Evolutionary conservation across 371 early-diverging fungal genomes (phyloP).

Genomic region (Globomyces sp.): DNA sequence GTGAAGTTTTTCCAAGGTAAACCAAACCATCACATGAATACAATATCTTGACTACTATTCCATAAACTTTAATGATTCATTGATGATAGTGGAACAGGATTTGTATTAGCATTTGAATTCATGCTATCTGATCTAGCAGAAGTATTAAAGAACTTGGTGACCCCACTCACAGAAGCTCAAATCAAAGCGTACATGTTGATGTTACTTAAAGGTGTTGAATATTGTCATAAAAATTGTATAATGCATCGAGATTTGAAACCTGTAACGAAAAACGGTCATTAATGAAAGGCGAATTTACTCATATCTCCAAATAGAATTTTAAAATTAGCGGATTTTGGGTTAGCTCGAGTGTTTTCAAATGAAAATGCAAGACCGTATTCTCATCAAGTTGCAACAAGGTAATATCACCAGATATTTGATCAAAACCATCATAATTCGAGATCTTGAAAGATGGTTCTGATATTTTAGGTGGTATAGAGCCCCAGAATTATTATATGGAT

Average conservation of each 20-base stretch:
- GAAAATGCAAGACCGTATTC: slow-evolving; percentile 38
- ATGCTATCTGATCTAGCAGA: slow-evolving; percentile 47
- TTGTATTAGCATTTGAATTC: slow-evolving; percentile 53
- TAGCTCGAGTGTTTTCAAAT: slow-evolving; percentile 38
- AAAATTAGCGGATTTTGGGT: slow-evolving; percentile 59
- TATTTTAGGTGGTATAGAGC: slow-evolving; percentile 60
- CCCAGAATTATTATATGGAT: slow-evolving; percentile 61
- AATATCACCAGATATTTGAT: slow-evolving; percentile 2
- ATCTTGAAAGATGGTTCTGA: background rate
- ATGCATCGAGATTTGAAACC: slow-evolving; percentile 54
- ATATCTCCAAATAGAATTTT: slow-evolving; percentile 51
- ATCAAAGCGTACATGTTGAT: slow-evolving; percentile 53
- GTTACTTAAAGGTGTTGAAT: slow-evolving; percentile 50
- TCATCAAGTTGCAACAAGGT: slow-evolving; percentile 56
- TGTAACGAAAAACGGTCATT: too few relatives aligned
- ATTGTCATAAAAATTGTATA: slow-evolving; percentile 48
- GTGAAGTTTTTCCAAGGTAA: background rate
- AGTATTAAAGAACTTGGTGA: slow-evolving; percentile 39
- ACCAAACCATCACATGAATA: background rate
- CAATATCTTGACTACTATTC: background rate
- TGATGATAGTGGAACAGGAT: slow-evolving; percentile 29
- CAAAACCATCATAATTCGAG: background rate
- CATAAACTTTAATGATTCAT: slow-evolving; percentile 39
- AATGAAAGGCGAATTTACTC: slow-evolving; percentile 43
- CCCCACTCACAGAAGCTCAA: slow-evolving; percentile 46